A percentile compares a stretch with the other conserved stretches of the same genome.
These are phyloP conservation scores for Penicillium fimorum DNA, from an alignment of 495 filamentous ascomycete genomes.

Conservation along the genomic window DNA sequence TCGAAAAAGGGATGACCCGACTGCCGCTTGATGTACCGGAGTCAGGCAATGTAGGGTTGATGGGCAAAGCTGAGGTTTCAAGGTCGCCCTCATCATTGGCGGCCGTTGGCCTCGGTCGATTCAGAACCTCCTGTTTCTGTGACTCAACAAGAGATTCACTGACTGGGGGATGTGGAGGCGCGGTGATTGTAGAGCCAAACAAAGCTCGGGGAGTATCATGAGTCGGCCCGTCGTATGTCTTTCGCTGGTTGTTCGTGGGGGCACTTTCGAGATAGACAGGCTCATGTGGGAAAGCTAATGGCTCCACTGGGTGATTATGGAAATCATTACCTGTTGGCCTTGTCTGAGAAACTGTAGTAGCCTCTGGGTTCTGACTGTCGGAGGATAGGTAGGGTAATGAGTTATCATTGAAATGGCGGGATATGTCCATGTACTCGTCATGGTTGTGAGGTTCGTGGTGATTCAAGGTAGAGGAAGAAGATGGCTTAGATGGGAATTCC, in stretches of 20 bases:
- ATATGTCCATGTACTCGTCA: constrained; percentile 4
- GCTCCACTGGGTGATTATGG: not conserved
- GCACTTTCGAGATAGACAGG: not conserved
- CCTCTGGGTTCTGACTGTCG: not conserved
- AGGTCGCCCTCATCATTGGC: constrained; percentile 6
- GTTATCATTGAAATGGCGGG: not conserved
- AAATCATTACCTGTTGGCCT: constrained; percentile 2
- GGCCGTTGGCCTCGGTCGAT: not conserved
- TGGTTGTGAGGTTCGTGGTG: constrained; percentile 19
- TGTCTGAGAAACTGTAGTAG: not conserved
- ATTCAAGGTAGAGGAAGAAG: constrained; percentile 30
- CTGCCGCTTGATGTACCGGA: not conserved
- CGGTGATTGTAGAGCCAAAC: not conserved
- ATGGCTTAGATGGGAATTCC: constrained; percentile 23
- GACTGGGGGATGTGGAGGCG: not conserved
- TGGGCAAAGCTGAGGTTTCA: constrained; percentile 14
- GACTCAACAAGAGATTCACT: not conserved
- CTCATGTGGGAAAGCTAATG: not conserved
- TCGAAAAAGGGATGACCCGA: not conserved
- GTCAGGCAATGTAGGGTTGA: constrained; percentile 5
- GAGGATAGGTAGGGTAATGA: not conserved
- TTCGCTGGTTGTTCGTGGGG: not conserved
- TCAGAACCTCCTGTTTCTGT: not conserved
- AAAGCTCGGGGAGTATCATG: not conserved
- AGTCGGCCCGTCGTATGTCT: not conserved